Evolutionary conservation across 192 early-diverging fungal species (phyloP).

Genomic region (Allomyces javanicus): DNA sequence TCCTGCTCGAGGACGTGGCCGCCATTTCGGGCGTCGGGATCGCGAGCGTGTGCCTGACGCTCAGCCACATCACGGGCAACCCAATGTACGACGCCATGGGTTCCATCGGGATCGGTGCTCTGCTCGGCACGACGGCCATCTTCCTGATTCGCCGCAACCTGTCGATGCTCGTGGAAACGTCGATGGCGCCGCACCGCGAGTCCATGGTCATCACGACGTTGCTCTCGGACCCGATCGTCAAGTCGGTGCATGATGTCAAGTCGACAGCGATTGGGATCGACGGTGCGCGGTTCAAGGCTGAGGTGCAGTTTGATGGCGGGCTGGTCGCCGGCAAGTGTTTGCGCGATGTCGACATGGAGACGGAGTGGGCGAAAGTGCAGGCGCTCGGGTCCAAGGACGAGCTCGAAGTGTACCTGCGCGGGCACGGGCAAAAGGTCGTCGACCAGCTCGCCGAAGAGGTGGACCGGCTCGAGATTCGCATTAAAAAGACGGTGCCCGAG

Average conservation of each 20-base stretch:
- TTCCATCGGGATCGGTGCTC: constrained; percentile 23
- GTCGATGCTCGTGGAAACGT: constrained; percentile 18
- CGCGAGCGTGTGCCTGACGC: constrained; percentile 20
- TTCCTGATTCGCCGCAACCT: constrained; percentile 32
- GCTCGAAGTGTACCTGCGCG: constrained; percentile 17
- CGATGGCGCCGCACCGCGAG: constrained; percentile 14
- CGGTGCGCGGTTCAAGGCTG: constrained; percentile 35
- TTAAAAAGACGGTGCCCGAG: constrained; percentile 23
- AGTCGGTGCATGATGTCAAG: constrained; percentile 35
- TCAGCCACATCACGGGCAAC: constrained; percentile 14
- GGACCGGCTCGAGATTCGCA: constrained; percentile 25
- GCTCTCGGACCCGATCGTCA: constrained; percentile 27
- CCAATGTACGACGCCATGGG: constrained; percentile 28
- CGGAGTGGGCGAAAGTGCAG: constrained; percentile 13
- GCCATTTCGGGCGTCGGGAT: constrained; percentile 23
- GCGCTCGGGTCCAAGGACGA: constrained; percentile 17
- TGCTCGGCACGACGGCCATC: constrained; percentile 20
- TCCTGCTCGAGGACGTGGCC: constrained; percentile 31
- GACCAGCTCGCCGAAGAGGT: constrained; percentile 23
- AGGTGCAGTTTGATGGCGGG: constrained; percentile 33
- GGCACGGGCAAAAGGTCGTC: constrained; percentile 21
- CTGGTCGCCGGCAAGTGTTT: constrained; percentile 25
- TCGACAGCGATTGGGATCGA: constrained; percentile 25
- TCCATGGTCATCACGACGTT: constrained; percentile 21
- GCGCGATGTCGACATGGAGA: constrained; percentile 2